phyloP scores from a whole-genome alignment of 345 rosid genomes.

The Eucalyptus pauciflora region DNA sequence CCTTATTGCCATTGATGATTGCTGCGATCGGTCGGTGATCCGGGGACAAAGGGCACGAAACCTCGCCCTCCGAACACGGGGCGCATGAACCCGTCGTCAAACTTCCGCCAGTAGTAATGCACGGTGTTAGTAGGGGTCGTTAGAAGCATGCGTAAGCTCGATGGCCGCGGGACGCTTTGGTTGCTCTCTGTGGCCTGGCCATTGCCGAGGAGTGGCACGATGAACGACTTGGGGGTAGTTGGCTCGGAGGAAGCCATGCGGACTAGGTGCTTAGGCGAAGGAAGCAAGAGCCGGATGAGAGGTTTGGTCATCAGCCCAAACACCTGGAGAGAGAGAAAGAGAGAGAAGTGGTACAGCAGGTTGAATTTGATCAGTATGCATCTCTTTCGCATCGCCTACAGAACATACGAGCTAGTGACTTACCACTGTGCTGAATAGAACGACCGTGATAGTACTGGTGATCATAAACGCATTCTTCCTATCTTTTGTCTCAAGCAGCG shows the following conservation, averaged over 20 bases:
- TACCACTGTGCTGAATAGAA: constrained; percentile 93
- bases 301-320: constrained; percentile 88
- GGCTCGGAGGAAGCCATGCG: constrained; percentile 44
- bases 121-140: constrained; percentile 61
- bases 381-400: background rate
- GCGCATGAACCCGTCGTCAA: constrained; percentile 80
- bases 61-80: constrained; percentile 90
- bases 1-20: constrained; percentile 19
- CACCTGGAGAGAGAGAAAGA: constrained; percentile 28
- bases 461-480: constrained; percentile 80
- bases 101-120: constrained; percentile 76
- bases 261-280: constrained; percentile 27
- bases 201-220: constrained; percentile 37
- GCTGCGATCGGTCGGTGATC: constrained; percentile 49
- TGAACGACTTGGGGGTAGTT: constrained; percentile 43
- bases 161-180: constrained; percentile 8
- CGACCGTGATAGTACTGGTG: constrained; percentile 92
- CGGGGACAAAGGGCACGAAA: constrained; percentile 45
- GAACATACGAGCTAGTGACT: background rate
- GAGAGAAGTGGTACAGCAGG: background rate
- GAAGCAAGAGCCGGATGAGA: constrained; percentile 62
- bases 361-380: background rate
- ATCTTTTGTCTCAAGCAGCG: constrained; percentile 42
- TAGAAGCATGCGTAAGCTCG: constrained; percentile 41
- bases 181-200: constrained; percentile 18